phyloP scores from a whole-genome alignment of 140 eudicot species.

The Anethum foeniculum region DNA sequence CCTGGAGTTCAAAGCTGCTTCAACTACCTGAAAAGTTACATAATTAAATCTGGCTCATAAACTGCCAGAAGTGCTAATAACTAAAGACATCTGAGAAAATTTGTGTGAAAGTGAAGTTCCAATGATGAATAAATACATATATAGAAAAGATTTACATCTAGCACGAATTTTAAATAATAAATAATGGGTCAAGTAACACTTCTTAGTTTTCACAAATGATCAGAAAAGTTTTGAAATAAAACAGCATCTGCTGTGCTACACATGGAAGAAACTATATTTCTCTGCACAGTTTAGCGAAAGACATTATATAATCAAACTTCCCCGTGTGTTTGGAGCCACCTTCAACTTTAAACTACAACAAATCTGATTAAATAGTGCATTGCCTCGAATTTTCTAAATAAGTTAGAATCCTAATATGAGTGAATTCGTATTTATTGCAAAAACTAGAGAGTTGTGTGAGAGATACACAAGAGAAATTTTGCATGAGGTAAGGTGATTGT shows the following conservation, averaged over 20 bases:
- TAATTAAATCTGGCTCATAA: slow-evolving; percentile 11
- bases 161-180: background rate
- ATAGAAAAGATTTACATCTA: background rate
- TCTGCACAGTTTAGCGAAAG: background rate
- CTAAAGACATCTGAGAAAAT: slow-evolving; percentile 11
- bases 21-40: slow-evolving; percentile 61
- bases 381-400: background rate
- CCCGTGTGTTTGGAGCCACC: background rate
- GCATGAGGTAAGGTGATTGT: no score
- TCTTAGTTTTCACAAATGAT: background rate
- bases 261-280: background rate
- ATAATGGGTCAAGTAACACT: background rate
- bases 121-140: background rate
- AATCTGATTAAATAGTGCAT: background rate
- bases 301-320: background rate
- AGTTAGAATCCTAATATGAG: background rate
- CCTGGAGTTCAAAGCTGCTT: slow-evolving; percentile 91
- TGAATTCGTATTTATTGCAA: no score
- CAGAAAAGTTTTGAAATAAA: background rate
- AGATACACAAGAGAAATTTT: background rate
- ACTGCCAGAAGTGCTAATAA: slow-evolving; percentile 4
- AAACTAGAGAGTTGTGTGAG: background rate
- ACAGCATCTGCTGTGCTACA: background rate
- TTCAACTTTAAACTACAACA: background rate
- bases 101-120: background rate